Evolutionary conservation across 331 rosid genomes (phyloP), one percentile per base, ranked within the genome.

Genomic region (Pyracantha coccinea): DNA sequence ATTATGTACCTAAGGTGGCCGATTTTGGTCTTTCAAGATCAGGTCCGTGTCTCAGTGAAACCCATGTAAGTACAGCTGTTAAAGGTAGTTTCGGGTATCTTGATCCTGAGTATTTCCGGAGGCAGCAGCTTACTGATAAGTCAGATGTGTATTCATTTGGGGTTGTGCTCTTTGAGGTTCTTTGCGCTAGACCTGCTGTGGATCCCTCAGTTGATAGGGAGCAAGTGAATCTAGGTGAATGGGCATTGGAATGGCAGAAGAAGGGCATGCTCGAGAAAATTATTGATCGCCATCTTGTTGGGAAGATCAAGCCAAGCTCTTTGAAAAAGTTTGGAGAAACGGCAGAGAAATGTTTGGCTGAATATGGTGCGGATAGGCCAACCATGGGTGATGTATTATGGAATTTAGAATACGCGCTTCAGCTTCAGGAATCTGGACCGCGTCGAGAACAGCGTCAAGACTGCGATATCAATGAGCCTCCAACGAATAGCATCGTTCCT

Each of bases 1-100:
- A 85, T 50, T 90, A 88, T 77, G 90, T 92, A 63, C 96, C 99
- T 12, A 92, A 96, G 76, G 99, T 96, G 84, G 96, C 99, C 16
- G 98, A 96, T 77, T 96, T 96, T 54, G 99, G 99, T 70, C 99
- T 96, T 76, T 96, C 99, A 16, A 88, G 98, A 79, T 85, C 93
- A 6, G 99, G 99, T n/a, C 98, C 98, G 4, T 90, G 98, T 78
- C 83, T 96, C 13, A 29, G 91, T 69, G 98, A 96, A 82, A 96
- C 97, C 21, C 99, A 96, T 73, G 99, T 96, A 71, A 96, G 99
- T 55, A 90, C 99, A 11, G 91, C 91, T 28, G 99, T 95, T 64
- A 92, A 95, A 84, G 99, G 99, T 20, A 95, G 99, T 77, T 95
- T 92, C 58, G 94, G 99, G 19, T 92, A 90, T 83, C 89, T 95